Conservation (phyloP, 257 asterid species). For the Coffea eugenioides region DNA sequence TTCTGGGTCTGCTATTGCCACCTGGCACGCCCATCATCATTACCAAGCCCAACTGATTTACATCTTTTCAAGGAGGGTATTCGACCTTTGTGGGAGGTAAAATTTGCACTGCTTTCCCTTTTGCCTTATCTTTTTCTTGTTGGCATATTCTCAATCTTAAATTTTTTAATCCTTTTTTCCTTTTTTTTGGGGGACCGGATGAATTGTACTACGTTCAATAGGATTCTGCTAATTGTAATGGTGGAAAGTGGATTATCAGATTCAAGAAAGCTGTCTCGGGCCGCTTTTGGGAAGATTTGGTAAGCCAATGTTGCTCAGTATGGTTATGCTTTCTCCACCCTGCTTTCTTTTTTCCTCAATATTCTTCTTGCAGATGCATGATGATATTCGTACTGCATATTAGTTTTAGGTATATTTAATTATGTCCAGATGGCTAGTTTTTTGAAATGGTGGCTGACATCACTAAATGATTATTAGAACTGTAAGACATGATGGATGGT, state of each 20-base stretch:
- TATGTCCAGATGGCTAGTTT: neutral
- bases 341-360: neutral
- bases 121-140: neutral
- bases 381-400: no score
- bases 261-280: slow-evolving; percentile 90
- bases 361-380: neutral
- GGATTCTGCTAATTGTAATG: slow-evolving; percentile 96
- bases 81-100: slow-evolving; percentile 99
- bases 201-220: slow-evolving; percentile 12
- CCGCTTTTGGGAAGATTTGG: slow-evolving; percentile 99
- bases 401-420: neutral
- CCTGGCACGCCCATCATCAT: slow-evolving; percentile 74
- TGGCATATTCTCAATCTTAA: neutral
- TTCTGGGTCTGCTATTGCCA: slow-evolving; percentile 98
- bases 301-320: slow-evolving; percentile 26
- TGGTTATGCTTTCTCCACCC: neutral
- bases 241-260: slow-evolving; percentile 98
- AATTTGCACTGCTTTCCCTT: slow-evolving; percentile 12
- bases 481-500: neutral
- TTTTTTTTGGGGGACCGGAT: neutral
- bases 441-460: neutral
- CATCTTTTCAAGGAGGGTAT: slow-evolving; percentile 97
- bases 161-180: neutral
- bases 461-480: neutral
- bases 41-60: slow-evolving; percentile 95